phyloP scores from a whole-genome alignment of 495 filamentous ascomycete species.

The Penicillium longicatenatum region DNA sequence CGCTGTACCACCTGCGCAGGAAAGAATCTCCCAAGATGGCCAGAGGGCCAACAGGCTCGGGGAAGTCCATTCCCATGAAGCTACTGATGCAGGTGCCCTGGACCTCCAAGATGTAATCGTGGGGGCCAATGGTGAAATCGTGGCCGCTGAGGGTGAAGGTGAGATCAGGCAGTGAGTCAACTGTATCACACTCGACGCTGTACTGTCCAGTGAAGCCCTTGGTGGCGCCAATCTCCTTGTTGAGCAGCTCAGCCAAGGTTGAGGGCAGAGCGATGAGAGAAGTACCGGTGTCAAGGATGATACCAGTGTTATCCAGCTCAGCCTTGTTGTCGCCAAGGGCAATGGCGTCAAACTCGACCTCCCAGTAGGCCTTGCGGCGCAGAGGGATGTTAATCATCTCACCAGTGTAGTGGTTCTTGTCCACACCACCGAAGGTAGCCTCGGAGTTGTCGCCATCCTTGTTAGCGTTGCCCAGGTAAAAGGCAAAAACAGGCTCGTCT shows the following conservation, averaged over 20 bases:
- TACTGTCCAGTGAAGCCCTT: constrained; percentile 97
- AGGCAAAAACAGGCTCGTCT: constrained; percentile 92
- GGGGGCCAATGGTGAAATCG: constrained; percentile 85
- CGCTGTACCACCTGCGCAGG: constrained; percentile 94
- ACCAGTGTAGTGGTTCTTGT: constrained; percentile 83
- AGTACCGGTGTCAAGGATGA: constrained; percentile 97
- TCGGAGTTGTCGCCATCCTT: constrained; percentile 77
- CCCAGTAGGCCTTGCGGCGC: constrained; percentile 99
- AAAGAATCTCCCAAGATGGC: constrained; percentile 98
- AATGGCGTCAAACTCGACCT: constrained; percentile 93
- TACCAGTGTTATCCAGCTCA: constrained; percentile 88
- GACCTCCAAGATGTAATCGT: constrained; percentile 96
- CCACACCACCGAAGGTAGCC: constrained; percentile 88
- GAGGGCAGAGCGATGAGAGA: constrained; percentile 95
- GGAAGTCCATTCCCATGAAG: constrained; percentile 99
- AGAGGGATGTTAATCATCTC: constrained; percentile 91
- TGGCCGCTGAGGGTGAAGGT: constrained; percentile 85
- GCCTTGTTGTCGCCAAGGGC: constrained; percentile 80
- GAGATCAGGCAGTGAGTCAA: constrained; percentile 80
- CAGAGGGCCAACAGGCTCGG: constrained; percentile 84
- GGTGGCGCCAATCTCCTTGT: constrained; percentile 97
- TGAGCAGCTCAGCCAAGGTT: constrained; percentile 93
- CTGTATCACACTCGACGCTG: constrained; percentile 84
- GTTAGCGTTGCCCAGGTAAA: constrained; percentile 84
- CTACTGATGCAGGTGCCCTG: constrained; percentile 94